A percentile compares a stretch with the other conserved stretches of the same genome.
phyloP scores from a whole-genome alignment of 2,329 filamentous ascomycete species.

The Daldinia eschscholtzii region DNA sequence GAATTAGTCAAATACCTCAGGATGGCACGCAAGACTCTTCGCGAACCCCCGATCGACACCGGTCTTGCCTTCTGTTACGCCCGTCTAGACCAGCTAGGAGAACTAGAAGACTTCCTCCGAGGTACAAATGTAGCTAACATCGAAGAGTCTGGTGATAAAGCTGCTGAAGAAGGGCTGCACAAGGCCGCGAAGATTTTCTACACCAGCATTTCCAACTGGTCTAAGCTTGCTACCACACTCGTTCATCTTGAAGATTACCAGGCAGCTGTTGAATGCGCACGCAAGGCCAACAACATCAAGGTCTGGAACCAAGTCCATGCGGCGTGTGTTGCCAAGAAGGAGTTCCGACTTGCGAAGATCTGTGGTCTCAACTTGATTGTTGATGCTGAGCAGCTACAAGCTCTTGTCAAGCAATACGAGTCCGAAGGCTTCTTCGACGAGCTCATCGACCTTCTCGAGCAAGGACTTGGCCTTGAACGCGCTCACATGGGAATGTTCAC shows the following conservation, averaged over 20 bases:
- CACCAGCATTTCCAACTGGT: constrained; percentile 99
- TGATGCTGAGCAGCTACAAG: constrained; percentile 93
- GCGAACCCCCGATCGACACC: constrained; percentile 94
- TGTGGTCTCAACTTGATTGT: constrained; percentile 98
- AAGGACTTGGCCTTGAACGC: constrained; percentile 91
- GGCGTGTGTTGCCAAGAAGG: constrained; percentile 96
- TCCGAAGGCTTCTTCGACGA: constrained; percentile 98
- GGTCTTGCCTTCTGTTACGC: constrained; percentile 94
- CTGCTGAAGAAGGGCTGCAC: constrained; percentile 92
- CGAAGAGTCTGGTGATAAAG: constrained; percentile 97
- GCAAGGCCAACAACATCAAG: constrained; percentile 99
- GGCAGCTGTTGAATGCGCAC: constrained; percentile 94
- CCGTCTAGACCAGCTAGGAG: constrained; percentile 88
- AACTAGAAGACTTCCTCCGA: constrained; percentile 96
- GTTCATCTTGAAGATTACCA: constrained; percentile 99
- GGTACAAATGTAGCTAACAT: constrained; percentile 94
- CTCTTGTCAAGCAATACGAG: constrained; percentile 97
- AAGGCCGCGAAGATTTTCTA: constrained; percentile 99
- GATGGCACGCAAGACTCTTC: constrained; percentile 97
- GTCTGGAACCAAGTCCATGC: constrained; percentile 99
- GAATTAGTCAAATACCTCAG: constrained; percentile 96
- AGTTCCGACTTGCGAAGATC: constrained; percentile 98
- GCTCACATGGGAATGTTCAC: constrained; percentile 99
- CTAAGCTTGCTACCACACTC: constrained; percentile 95
- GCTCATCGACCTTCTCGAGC: constrained; percentile 92